These are phyloP conservation scores for Fusarium veterinarium DNA, from an alignment of 2,329 filamentous ascomycete genomes.

Conservation along the genomic window DNA sequence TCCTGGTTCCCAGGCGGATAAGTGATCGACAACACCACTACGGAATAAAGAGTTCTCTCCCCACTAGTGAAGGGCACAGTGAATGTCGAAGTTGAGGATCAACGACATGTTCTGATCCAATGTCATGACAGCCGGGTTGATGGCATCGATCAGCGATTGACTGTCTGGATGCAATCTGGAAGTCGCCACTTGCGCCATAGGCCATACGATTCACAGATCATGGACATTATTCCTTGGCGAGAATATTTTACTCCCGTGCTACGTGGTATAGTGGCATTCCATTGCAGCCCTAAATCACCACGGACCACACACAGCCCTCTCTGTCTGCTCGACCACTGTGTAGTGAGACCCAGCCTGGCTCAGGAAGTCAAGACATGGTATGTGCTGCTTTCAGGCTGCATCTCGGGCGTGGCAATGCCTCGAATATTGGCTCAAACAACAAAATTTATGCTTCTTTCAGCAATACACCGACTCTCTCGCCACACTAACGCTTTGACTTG, in stretches of 20 bases:
- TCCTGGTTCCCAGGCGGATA: not conserved
- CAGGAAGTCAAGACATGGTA: not conserved
- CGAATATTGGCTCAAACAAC: not conserved
- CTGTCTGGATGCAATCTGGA: not conserved
- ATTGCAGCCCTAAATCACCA: not conserved
- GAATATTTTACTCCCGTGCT: not conserved
- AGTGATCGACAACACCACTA: not conserved
- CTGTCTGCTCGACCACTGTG: not conserved
- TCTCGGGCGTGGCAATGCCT: not conserved
- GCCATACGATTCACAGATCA: not conserved
- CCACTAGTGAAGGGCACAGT: not conserved
- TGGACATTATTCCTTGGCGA: not conserved
- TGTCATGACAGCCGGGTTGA: not conserved
- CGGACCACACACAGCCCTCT: not conserved
- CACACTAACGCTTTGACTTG: not conserved
- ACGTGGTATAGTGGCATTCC: not conserved
- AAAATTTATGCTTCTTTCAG: not conserved
- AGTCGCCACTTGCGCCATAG: not conserved
- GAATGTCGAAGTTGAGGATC: not conserved
- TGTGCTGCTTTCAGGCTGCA: not conserved
- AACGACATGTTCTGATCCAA: not conserved
- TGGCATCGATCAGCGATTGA: not conserved
- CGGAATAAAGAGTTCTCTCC: not conserved
- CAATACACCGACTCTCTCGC: not conserved
- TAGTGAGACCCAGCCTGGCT: not conserved